Evolutionary conservation across 371 early-diverging fungal species (phyloP).

Genomic region (Zopfochytrium polystomum): DNA sequence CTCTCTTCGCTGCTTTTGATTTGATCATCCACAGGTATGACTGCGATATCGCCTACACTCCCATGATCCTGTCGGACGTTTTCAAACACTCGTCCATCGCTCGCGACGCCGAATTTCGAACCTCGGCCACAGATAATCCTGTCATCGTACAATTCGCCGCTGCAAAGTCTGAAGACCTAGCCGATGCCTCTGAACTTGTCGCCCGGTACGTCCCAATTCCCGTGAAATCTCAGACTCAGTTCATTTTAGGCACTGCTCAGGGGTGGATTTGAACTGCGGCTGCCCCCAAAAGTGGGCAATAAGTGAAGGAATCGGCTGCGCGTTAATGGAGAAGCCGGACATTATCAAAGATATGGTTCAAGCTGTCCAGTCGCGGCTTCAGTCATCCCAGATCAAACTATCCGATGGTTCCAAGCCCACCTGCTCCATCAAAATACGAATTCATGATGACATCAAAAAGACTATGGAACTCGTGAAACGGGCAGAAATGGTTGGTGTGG

Average conservation of each 20-base stretch:
- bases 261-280: conserved; percentile 95
- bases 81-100: conserved; percentile 80
- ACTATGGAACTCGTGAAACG: conserved; percentile 95
- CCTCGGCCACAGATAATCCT: conserved; percentile 72
- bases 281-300: conserved; percentile 97
- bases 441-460: conserved; percentile 70
- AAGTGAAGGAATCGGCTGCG: conserved; percentile 94
- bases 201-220: conserved; percentile 61
- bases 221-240: too few species aligned
- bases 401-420: conserved; percentile 33
- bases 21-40: conserved; percentile 61
- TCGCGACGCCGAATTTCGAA: conserved; percentile 78
- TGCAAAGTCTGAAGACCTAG: conserved; percentile 71
- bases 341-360: conserved; percentile 60
- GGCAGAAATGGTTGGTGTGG: conserved; percentile 86
- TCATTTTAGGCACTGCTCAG: conserved; percentile 28
- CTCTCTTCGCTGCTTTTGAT: too few species aligned
- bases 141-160: conserved; percentile 95
- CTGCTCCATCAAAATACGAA: conserved; percentile 43
- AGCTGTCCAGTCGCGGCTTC: conserved; percentile 23
- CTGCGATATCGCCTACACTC: conserved; percentile 92
- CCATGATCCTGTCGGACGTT: conserved; percentile 96
- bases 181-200: conserved; percentile 80
- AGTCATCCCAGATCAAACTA: conserved; percentile 14
- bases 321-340: conserved; percentile 85